Percentiles rank a stretch among this genome's conserved stretches.
Evolutionary conservation across 805 yeast species (phyloP).

Genomic region (Starmerella stigmatis): DNA sequence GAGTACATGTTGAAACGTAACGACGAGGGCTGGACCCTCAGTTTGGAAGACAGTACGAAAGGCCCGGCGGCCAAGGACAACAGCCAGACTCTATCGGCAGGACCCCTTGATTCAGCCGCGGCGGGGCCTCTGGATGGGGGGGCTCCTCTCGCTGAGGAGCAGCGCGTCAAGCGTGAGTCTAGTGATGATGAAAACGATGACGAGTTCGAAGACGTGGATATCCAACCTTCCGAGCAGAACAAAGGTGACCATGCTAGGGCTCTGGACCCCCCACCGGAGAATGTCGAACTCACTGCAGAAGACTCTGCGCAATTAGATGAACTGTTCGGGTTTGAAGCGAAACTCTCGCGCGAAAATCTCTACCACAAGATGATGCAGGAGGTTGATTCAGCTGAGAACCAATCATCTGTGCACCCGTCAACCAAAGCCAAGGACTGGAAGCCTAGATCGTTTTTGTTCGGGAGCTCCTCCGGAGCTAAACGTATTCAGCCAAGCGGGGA

Average conservation of each 20-base stretch:
- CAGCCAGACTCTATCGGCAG: too few species aligned
- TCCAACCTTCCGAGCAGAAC: slow-evolving; percentile 21
- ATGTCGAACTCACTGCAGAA: slow-evolving; percentile 11
- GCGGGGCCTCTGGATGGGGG: too few species aligned
- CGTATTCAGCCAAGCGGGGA: too few species aligned
- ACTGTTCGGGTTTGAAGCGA: slow-evolving; percentile 25
- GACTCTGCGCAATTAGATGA: slow-evolving; percentile 12
- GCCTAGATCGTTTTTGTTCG: neutral
- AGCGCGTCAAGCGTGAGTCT: neutral
- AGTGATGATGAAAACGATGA: slow-evolving; percentile 35
- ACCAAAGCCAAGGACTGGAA: slow-evolving; percentile 9
- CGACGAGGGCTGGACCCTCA: slow-evolving; percentile 75
- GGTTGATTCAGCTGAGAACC: slow-evolving; percentile 9
- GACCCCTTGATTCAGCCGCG: too few species aligned
- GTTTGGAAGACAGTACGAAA: slow-evolving; percentile 41
- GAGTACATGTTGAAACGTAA: slow-evolving; percentile 66
- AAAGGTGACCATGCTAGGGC: neutral
- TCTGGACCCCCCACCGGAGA: slow-evolving; percentile 5
- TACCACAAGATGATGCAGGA: slow-evolving; percentile 17
- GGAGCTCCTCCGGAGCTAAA: too few species aligned
- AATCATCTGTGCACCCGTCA: neutral
- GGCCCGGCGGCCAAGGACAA: slow-evolving; percentile 23
- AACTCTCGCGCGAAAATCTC: slow-evolving; percentile 23
- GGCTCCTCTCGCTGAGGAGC: too few species aligned
- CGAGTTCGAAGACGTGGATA: slow-evolving; percentile 64